Conservation (phyloP, 192 early-diverging fungal genomes). For the Mycoemilia scoparia region DNA sequence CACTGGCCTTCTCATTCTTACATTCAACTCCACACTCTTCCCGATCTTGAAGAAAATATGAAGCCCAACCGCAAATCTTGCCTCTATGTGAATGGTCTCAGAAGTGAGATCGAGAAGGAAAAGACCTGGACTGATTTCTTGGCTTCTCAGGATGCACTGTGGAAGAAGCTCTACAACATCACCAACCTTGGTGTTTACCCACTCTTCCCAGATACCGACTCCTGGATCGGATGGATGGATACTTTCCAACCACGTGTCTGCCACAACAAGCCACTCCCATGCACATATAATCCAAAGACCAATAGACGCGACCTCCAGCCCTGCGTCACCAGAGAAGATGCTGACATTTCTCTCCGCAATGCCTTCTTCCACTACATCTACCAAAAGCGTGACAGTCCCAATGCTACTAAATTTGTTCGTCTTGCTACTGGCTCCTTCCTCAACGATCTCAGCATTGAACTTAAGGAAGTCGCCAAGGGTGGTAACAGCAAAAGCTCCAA, state of each 20-base stretch:
- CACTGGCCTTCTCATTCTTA: constrained; percentile 19
- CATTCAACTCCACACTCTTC: constrained; percentile 29
- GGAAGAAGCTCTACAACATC: too few relatives aligned
- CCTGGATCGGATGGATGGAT: not conserved
- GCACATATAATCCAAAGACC: not conserved
- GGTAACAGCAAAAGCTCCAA: constrained; percentile 7
- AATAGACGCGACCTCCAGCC: too few relatives aligned
- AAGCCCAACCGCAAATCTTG: constrained; percentile 23
- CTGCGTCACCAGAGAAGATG: constrained; percentile 19
- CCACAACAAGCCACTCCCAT: not conserved
- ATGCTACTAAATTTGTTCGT: not conserved
- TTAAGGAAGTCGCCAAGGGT: not conserved
- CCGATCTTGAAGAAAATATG: constrained; percentile 28
- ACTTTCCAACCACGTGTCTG: not conserved
- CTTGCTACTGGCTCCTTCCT: constrained; percentile 7
- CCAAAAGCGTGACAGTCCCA: not conserved
- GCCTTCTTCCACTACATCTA: not conserved
- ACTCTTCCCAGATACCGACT: too few relatives aligned
- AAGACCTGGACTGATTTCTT: too few relatives aligned
- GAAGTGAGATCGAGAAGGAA: too few relatives aligned
- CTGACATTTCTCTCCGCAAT: constrained; percentile 3
- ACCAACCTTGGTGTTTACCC: too few relatives aligned
- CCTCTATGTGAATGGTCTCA: too few relatives aligned
- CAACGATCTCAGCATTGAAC: not conserved
- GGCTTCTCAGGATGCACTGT: too few relatives aligned